A percentile compares a stretch with the other conserved stretches of the same genome.
These are phyloP conservation scores for Paracorniculantispora psalliotae DNA, from an alignment of 2,329 filamentous ascomycete genomes.

Conservation along the genomic window DNA sequence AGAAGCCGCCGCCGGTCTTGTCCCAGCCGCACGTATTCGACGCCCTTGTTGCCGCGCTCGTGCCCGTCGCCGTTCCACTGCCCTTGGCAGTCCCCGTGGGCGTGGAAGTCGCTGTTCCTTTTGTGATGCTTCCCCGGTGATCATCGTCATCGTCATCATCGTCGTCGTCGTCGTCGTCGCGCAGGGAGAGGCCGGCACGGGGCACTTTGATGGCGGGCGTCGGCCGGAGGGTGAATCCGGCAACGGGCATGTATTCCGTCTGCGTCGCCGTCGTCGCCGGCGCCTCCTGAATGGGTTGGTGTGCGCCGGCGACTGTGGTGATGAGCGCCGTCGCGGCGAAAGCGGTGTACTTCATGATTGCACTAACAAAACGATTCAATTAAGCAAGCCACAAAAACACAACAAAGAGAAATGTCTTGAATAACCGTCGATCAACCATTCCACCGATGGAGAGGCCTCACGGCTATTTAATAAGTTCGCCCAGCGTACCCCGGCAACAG, in stretches of 20 bases:
- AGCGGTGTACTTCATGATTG: not conserved
- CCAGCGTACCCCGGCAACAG: too few species aligned
- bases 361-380: too few species aligned
- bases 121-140: not conserved
- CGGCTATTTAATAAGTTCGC: too few species aligned
- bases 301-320: not conserved
- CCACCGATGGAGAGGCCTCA: not conserved
- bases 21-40: constrained; percentile 9
- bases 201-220: not conserved
- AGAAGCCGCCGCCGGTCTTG: not conserved
- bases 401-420: too few species aligned
- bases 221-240: not conserved
- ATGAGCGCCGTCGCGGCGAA: not conserved
- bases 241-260: not conserved
- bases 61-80: not conserved
- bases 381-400: too few species aligned
- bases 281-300: not conserved
- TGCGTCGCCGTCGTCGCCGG: not conserved
- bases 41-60: not conserved
- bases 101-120: not conserved
- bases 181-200: not conserved
- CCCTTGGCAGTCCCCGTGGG: not conserved
- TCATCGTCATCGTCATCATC: constrained; percentile 5
- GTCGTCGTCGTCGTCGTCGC: not conserved
- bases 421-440: not conserved